Base-by-base conservation (phyloP, 2,329 filamentous ascomycete genomes). In the Ceratocystis albifundus region DNA sequence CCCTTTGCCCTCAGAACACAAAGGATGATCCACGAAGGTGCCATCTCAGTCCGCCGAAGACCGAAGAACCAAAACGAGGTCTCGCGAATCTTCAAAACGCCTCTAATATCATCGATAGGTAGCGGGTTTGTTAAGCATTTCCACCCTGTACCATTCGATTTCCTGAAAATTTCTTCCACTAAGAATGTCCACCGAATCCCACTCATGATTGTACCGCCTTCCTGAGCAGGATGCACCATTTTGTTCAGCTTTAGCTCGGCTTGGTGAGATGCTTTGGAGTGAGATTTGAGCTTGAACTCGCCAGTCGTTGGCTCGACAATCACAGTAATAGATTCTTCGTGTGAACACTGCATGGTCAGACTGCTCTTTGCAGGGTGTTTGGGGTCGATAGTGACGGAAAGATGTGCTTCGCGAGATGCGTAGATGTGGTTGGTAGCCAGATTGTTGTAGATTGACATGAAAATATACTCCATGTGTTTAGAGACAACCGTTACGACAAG, bases 231-330 rank as follows among this genome's bases (percentile, higher is more conserved):
- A 65, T 84, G 81, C 68, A 77, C 80, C 20, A 77, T 75, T 36
- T 79, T 74, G 73, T 90, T 92, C 65, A 95, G 78, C 44, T 81
- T 82, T 41, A 76, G 77, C 72, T 96, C 89, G 20, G 80, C 79
- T 22, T 83, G 79, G 7, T 79, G 77, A 3, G 81, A 78, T 57
- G 81, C 76, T 67, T 78, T 79, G 2, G 83, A 83, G 63, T 82
- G 82, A 68, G 90, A 88, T 67, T 84, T 83, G 46, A 96, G 75
- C 8, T 85, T 83, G 69, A 91, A 87, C 10, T 80, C 76, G n/a
- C 94, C 94, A 0, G 88, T 91, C 30, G 89, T 84, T 0, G 88
- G 85, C 70, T 96, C 90, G 61, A 96, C 80, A 20, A 83, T 80
- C 32, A 96, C 75, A 4, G 63, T 67, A 8, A 68, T 64, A 1